Percentiles rank a stretch among this genome's conserved stretches.
phyloP scores from a whole-genome alignment of 257 asterid species.

The Mentha longifolia region DNA sequence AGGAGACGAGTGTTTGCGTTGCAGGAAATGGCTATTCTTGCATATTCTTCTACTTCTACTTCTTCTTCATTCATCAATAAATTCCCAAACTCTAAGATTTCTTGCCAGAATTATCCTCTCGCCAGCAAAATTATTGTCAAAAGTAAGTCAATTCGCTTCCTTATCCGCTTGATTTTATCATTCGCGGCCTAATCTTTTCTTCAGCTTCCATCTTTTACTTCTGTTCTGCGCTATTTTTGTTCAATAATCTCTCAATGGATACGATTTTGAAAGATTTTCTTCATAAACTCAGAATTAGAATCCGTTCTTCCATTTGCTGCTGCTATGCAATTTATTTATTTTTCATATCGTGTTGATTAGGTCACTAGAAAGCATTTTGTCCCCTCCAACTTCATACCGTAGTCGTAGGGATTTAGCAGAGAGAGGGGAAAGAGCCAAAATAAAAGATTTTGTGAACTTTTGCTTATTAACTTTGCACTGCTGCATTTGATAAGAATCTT shows the following conservation, averaged over 20 bases:
- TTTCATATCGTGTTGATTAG: not conserved
- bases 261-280: not conserved
- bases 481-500: too few species aligned
- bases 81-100: not conserved
- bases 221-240: not conserved
- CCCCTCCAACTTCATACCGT: not conserved
- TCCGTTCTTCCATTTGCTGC: not conserved
- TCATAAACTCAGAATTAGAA: too few species aligned
- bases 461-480: too few species aligned
- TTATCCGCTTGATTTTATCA: not conserved
- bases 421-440: not conserved
- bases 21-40: constrained; percentile 31
- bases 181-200: constrained; percentile 5
- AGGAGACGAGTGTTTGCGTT: not conserved
- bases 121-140: constrained; percentile 64
- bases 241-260: not conserved
- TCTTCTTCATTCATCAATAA: constrained; percentile 31
- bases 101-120: constrained; percentile 44
- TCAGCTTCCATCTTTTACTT: not conserved
- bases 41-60: constrained; percentile 31
- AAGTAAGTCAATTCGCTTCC: constrained; percentile 46
- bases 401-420: not conserved
- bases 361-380: not conserved
- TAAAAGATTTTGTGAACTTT: not conserved
- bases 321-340: not conserved